Base-by-base conservation (phyloP, 768 basidiomycete genomes). In the Wakefieldia striispora region DNA sequence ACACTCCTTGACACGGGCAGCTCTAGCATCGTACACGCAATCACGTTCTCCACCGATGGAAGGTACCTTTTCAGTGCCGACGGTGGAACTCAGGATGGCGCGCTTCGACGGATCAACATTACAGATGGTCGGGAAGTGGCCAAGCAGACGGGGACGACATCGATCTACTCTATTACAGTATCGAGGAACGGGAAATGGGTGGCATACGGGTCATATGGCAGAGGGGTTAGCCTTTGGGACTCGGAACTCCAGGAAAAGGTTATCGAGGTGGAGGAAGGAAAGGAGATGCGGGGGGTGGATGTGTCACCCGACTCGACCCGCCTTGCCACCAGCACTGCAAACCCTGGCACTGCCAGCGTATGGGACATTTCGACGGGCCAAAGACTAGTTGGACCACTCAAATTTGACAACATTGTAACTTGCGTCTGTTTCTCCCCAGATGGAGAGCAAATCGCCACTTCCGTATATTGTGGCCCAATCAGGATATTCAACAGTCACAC, bases 401-500 rank as follows among this genome's bases (percentile, higher is more conserved):
- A 33, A 20, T 43, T 51, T 2, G 43, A 44, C 26, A 29, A 43
- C 6, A 16, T 27, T 1, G 42, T 54, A 6, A 23, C 17, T 2
- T 39, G 49, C 3, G 9, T 51, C 40, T 37, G 14, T 6, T 45
- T 54, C 23, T 51, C 43, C 17, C 49, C 49, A 1, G 12, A 36
- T 13, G 49, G 35, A 16, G 4, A 37, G 1, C 17, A 7, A 1
- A 10, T 54, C 6, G 44, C 50, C 13, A 52, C 44, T 24, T 33
- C 20, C 36, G 29, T 21, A 9, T 29, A 1, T 8, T 11, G 6
- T 3, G 31, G 29, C 19, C 14, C 41, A n/a, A 11, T 51, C 17
- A 29, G 35, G 20, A 29, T 46, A 4, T 29, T 51, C 11, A 16
- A 43, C 26, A 26, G 35, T 27, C 29, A 6, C 6, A 54, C 2